phyloP scores from a whole-genome alignment of 352 stramenopile genomes.

The Phytophthora megakarya region DNA sequence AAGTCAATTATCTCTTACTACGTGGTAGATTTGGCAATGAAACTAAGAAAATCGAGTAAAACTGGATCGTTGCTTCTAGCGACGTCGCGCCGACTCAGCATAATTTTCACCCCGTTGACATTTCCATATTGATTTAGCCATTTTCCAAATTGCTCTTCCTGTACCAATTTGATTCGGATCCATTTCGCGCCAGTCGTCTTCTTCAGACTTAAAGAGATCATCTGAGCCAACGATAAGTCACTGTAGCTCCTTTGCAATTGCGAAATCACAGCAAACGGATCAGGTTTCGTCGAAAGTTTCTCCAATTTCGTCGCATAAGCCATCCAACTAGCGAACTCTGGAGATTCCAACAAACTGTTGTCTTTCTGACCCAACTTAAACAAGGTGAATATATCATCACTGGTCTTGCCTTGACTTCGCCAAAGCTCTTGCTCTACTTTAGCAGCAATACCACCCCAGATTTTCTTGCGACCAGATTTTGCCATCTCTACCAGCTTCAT shows the following conservation, averaged over 20 bases:
- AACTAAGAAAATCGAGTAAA: too few relatives aligned
- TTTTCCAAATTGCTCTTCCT: too few relatives aligned
- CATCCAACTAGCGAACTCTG: neutral
- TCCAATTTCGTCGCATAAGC: neutral
- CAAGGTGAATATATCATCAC: neutral
- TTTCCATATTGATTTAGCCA: too few relatives aligned
- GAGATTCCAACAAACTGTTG: neutral
- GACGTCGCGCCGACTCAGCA: too few relatives aligned
- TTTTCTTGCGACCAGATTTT: neutral
- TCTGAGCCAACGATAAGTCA: neutral
- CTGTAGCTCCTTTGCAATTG: neutral
- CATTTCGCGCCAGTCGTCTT: too few relatives aligned
- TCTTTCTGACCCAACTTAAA: neutral
- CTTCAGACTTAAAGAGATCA: neutral
- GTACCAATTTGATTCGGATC: too few relatives aligned
- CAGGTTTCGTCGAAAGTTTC: neutral
- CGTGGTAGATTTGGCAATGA: too few relatives aligned
- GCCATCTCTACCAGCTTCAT: neutral
- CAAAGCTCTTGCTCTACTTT: constrained; percentile 1
- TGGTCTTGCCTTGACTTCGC: neutral
- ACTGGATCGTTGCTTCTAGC: too few relatives aligned
- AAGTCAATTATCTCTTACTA: too few relatives aligned
- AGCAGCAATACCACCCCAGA: neutral
- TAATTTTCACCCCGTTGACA: too few relatives aligned
- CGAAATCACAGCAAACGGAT: neutral